Percentiles rank a stretch among this genome's conserved stretches.
Evolutionary conservation across 176 grass and related monocot species (phyloP).

Genomic region (Oryza nivara): DNA sequence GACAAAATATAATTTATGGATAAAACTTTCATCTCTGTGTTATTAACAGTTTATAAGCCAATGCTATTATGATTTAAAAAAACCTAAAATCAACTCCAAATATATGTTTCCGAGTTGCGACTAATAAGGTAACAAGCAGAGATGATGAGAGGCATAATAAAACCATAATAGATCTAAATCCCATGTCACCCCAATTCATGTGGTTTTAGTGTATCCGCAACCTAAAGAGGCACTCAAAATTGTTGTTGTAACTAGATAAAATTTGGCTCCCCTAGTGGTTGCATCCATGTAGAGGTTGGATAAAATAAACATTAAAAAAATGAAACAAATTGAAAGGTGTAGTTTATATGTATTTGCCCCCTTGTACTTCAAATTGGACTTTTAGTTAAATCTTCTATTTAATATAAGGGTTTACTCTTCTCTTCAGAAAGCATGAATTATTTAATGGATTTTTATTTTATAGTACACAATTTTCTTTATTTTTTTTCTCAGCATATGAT

Average conservation of each 20-base stretch:
- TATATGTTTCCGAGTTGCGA: too few relatives aligned
- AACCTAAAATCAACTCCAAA: too few relatives aligned
- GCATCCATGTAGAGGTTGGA: not conserved
- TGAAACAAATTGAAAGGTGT: not conserved
- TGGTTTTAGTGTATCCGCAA: not conserved
- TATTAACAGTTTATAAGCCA: too few relatives aligned
- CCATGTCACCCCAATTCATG: too few relatives aligned
- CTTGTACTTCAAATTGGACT: not conserved
- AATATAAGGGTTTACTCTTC: not conserved
- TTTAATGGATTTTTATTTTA: not conserved
- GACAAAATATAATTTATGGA: too few relatives aligned
- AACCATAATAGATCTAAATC: too few relatives aligned
- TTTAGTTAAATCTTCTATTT: not conserved
- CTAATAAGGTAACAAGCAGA: too few relatives aligned
- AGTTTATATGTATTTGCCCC: not conserved
- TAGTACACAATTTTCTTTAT: not conserved
- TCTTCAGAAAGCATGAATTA: not conserved
- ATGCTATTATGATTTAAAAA: too few relatives aligned
- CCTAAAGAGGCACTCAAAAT: not conserved
- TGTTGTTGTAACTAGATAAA: not conserved
- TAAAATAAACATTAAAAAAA: not conserved
- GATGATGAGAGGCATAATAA: too few relatives aligned
- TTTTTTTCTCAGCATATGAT: not conserved
- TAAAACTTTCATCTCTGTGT: too few relatives aligned
- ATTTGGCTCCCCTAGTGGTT: not conserved